These are phyloP conservation scores for Ramaria sp. DNA, from an alignment of 768 basidiomycete genomes.

Conservation along the genomic window DNA sequence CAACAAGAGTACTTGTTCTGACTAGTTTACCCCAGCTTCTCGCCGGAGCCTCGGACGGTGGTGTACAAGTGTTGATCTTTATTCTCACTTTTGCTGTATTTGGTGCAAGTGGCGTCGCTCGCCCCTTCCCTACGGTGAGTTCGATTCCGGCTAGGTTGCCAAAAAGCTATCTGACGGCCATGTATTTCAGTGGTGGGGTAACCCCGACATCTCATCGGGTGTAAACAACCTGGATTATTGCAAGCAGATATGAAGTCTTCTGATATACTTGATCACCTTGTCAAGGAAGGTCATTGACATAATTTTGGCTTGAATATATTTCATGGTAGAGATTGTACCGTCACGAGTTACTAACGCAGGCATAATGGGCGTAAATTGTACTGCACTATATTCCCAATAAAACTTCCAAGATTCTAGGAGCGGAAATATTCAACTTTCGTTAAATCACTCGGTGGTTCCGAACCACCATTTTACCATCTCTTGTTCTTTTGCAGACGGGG, in stretches of 20 bases:
- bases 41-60: conserved; percentile 55
- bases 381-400: not conserved
- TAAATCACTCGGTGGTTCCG: conserved; percentile 11
- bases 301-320: not conserved
- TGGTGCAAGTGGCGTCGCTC: conserved; percentile 39
- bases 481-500: conserved; percentile 6
- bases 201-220: conserved; percentile 3
- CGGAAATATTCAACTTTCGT: not conserved
- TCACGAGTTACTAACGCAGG: not conserved
- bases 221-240: conserved; percentile 10
- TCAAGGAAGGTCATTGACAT: not conserved
- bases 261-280: not conserved
- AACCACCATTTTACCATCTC: conserved; percentile 27
- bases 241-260: not conserved
- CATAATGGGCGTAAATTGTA: not conserved
- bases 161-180: not conserved
- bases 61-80: conserved; percentile 55
- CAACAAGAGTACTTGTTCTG: conserved; percentile 28
- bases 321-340: not conserved
- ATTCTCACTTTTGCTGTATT: conserved; percentile 55
- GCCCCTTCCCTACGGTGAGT: conserved; percentile 33
- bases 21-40: conserved; percentile 26
- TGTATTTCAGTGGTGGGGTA: conserved; percentile 7
- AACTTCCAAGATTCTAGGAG: not conserved
- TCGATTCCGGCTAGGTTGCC: not conserved